Percentiles rank a stretch among this genome's conserved stretches.
These are phyloP conservation scores for Phaeosphaeriaceae sp. DNA, from an alignment of 2,329 filamentous ascomycete species.

Conservation along the genomic window DNA sequence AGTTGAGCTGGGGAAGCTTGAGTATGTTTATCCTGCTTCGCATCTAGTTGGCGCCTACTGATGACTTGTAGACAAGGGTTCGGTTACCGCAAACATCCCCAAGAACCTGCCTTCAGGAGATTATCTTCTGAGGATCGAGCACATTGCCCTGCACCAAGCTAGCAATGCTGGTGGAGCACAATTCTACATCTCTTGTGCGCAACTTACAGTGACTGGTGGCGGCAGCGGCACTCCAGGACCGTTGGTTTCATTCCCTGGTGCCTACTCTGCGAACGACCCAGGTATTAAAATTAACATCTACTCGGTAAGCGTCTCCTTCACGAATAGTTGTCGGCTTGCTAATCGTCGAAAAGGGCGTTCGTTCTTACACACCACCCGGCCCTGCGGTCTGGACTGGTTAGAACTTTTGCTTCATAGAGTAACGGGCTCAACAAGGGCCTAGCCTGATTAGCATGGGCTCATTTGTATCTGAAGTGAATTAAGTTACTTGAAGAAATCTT, in stretches of 20 bases:
- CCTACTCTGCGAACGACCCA: slow-evolving; percentile 42
- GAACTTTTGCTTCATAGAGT: not conserved
- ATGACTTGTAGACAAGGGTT: slow-evolving; percentile 15
- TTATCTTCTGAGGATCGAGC: slow-evolving; percentile 56
- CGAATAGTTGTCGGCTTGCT: not conserved
- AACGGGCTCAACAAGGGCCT: not conserved
- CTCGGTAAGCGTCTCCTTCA: slow-evolving; percentile 8
- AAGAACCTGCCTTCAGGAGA: slow-evolving; percentile 50
- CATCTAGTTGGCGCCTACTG: not conserved
- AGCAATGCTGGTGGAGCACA: slow-evolving; percentile 44
- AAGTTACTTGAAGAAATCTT: not conserved
- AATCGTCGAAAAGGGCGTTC: not conserved
- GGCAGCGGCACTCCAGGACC: slow-evolving; percentile 47
- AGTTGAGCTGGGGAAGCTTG: slow-evolving; percentile 35
- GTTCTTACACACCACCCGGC: slow-evolving; percentile 36
- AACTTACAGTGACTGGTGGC: slow-evolving; percentile 52
- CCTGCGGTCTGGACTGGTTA: slow-evolving; percentile 41
- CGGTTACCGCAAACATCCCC: slow-evolving; percentile 49
- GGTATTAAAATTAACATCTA: slow-evolving; percentile 46
- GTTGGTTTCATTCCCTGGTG: slow-evolving; percentile 53
- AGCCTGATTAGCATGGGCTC: not conserved
- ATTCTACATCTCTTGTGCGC: slow-evolving; percentile 57
- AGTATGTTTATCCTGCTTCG: slow-evolving; percentile 16
- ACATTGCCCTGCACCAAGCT: slow-evolving; percentile 54
- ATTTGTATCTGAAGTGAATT: not conserved